A percentile compares a stretch with the other conserved stretches of the same genome.
These are phyloP conservation scores for Aspergillus wentii DNA, from an alignment of 495 filamentous ascomycete genomes.

Conservation along the genomic window DNA sequence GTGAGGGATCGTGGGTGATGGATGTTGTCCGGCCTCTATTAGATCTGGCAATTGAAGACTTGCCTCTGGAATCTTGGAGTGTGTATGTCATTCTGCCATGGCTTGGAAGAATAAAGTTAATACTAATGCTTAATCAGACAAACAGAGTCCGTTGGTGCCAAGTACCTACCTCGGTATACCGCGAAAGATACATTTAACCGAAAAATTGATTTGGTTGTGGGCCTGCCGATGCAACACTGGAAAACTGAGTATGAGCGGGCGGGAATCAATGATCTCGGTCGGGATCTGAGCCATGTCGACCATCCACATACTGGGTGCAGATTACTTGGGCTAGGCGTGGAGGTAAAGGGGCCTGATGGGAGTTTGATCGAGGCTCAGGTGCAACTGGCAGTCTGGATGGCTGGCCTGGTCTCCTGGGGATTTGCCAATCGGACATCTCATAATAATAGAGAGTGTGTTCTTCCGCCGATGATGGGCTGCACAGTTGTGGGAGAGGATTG, in stretches of 20 bases:
- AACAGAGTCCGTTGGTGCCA: constrained; percentile 1
- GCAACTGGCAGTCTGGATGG: constrained; percentile 2
- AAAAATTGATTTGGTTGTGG: constrained; percentile 1
- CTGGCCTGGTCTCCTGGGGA: background rate
- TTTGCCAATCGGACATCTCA: background rate
- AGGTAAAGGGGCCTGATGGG: constrained; percentile 1
- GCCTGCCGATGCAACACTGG: background rate
- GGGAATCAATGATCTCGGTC: background rate
- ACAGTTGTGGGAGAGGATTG: constrained; percentile 1
- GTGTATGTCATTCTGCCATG: constrained; percentile 1
- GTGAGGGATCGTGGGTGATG: constrained; percentile 1
- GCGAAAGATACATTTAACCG: constrained; percentile 1
- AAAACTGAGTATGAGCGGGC: constrained; percentile 2
- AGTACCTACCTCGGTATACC: constrained; percentile 1
- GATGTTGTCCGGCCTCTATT: constrained; percentile 1
- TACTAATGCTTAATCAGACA: constrained; percentile 1
- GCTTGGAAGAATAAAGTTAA: background rate
- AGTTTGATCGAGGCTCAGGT: constrained; percentile 1
- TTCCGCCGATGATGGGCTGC: constrained; percentile 1
- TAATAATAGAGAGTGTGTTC: background rate
- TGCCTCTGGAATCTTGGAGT: constrained; percentile 2
- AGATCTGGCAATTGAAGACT: background rate
- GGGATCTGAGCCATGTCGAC: background rate
- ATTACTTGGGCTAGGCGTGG: background rate
- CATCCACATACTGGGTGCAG: constrained; percentile 2